phyloP scores from a whole-genome alignment of 2,329 filamentous ascomycete genomes.

The Lasiodiplodia sp. region DNA sequence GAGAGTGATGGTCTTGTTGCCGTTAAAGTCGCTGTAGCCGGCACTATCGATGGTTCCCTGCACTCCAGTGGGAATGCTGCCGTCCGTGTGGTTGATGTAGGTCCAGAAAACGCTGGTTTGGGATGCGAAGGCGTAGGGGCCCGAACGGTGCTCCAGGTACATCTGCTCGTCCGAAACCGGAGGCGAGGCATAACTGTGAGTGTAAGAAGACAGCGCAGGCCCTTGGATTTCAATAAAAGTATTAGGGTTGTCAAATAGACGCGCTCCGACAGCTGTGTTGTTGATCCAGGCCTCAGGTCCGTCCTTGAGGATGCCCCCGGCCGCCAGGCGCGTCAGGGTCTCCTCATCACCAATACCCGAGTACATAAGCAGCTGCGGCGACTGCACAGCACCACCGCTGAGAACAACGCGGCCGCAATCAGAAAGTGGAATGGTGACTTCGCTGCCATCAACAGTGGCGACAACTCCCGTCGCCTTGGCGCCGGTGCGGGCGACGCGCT shows the following conservation, averaged over 20 bases:
- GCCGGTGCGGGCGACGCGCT: slow-evolving; percentile 52
- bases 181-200: slow-evolving; percentile 56
- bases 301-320: slow-evolving; percentile 46
- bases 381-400: slow-evolving; percentile 45
- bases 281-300: slow-evolving; percentile 56
- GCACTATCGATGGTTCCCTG: slow-evolving; percentile 63
- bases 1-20: slow-evolving; percentile 60
- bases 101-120: slow-evolving; percentile 64
- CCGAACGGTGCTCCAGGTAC: slow-evolving; percentile 58
- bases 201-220: slow-evolving; percentile 56
- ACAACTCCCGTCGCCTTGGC: slow-evolving; percentile 54
- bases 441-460: slow-evolving; percentile 43
- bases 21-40: slow-evolving; percentile 51
- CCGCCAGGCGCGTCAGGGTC: slow-evolving; percentile 39
- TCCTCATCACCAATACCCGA: slow-evolving; percentile 47
- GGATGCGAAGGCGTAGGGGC: slow-evolving; percentile 62
- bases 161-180: slow-evolving; percentile 51
- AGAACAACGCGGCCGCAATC: slow-evolving; percentile 45
- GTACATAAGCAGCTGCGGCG: slow-evolving; percentile 46
- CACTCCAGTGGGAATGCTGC: slow-evolving; percentile 52
- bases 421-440: slow-evolving; percentile 41
- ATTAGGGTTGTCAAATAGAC: slow-evolving; percentile 65
- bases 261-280: slow-evolving; percentile 57
- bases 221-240: slow-evolving; percentile 59
- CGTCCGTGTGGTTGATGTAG: slow-evolving; percentile 47